Conservation (phyloP, 2,329 filamentous ascomycete species). For the Stromatinia cepivora region DNA sequence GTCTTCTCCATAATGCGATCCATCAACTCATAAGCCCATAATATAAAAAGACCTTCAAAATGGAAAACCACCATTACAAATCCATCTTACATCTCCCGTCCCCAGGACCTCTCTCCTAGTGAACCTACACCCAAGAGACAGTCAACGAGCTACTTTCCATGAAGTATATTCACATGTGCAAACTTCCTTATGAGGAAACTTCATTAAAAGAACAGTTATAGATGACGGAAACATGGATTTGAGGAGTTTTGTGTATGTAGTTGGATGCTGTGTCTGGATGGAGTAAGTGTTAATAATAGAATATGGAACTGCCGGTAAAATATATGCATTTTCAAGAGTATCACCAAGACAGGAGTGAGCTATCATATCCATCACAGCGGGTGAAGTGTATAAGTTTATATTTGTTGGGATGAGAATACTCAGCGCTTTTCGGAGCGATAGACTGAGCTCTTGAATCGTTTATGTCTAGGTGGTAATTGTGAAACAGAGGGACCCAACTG, state of each 20-base stretch:
- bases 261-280: too few species aligned
- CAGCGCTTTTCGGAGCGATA: neutral
- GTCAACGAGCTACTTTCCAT: too few species aligned
- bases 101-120: too few species aligned
- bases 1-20: too few species aligned
- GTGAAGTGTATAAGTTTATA: neutral
- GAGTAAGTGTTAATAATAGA: too few species aligned
- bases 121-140: too few species aligned
- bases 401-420: neutral
- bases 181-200: neutral
- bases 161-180: neutral
- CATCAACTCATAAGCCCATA: too few species aligned
- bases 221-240: neutral
- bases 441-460: neutral
- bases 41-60: too few species aligned
- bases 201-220: neutral
- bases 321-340: too few species aligned
- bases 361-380: neutral
- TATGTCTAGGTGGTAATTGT: neutral
- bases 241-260: neutral
- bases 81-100: too few species aligned
- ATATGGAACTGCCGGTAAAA: too few species aligned
- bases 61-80: too few species aligned
- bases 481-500: neutral
- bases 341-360: neutral